Conservation (phyloP, 2,329 filamentous ascomycete species). For the Apiospora sp. region DNA sequence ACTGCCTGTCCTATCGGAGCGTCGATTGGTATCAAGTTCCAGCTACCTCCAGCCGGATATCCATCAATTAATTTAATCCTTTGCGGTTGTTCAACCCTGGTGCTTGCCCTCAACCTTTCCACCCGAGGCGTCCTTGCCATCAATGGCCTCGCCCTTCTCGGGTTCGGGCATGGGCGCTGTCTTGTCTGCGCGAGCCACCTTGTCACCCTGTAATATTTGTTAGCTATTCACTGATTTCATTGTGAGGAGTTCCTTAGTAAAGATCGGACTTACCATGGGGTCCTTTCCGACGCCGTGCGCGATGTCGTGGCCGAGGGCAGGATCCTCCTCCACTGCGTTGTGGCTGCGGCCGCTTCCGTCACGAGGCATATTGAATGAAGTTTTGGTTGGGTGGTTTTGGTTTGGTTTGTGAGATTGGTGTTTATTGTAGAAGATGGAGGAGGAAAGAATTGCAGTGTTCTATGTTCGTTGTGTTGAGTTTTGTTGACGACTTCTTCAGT, state of each 20-base stretch:
- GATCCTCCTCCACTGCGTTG: conserved; percentile 46
- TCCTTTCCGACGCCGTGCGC: conserved; percentile 52
- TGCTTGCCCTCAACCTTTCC: conserved; percentile 54
- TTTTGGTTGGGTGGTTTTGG: background rate
- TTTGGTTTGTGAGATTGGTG: too few species aligned
- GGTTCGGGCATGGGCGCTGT: conserved; percentile 55
- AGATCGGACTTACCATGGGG: background rate
- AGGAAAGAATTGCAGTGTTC: background rate
- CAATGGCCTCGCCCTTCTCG: conserved; percentile 53
- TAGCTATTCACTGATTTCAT: background rate
- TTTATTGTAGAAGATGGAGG: background rate
- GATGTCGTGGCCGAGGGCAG: conserved; percentile 51
- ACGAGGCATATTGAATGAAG: conserved; percentile 55
- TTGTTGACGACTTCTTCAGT: background rate
- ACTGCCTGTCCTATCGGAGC: too few species aligned
- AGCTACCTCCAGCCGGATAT: background rate
- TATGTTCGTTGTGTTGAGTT: background rate
- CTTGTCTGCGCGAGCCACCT: conserved; percentile 58
- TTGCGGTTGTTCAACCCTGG: conserved; percentile 45
- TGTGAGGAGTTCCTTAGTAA: too few species aligned
- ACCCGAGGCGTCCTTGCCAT: conserved; percentile 51
- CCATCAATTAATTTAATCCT: background rate
- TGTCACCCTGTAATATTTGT: conserved; percentile 33
- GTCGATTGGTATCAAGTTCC: background rate
- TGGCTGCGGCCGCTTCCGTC: conserved; percentile 57